Evolutionary conservation across 768 basidiomycete genomes (phyloP).

Genomic region (Xerocomus potaroensis): DNA sequence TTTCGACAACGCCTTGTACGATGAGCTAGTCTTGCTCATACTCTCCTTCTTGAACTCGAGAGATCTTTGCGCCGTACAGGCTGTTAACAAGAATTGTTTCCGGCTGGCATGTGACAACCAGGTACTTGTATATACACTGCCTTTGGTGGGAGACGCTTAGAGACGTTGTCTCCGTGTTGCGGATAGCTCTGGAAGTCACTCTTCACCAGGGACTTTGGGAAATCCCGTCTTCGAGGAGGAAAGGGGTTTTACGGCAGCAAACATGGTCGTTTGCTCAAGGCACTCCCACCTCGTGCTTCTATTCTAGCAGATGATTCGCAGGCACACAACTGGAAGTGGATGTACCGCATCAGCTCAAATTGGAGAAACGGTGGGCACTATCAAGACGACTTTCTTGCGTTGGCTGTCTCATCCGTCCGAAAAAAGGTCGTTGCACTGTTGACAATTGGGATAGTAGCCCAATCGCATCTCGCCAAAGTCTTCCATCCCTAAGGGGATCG

Average conservation of each 20-base stretch:
- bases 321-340: conserved; percentile 71
- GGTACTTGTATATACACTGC: conserved; percentile 32
- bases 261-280: conserved; percentile 56
- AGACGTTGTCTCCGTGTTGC: conserved; percentile 2
- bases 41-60: conserved; percentile 65
- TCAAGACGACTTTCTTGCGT: conserved; percentile 8
- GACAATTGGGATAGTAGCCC: conserved; percentile 27
- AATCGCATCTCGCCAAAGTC: conserved; percentile 1
- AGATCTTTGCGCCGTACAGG: conserved; percentile 65
- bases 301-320: conserved; percentile 25
- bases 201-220: conserved; percentile 62
- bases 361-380: conserved; percentile 65
- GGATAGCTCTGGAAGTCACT: conserved; percentile 62
- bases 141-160: conserved; percentile 8
- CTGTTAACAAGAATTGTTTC: conserved; percentile 61
- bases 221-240: conserved; percentile 61
- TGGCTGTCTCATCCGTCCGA: conserved; percentile 19
- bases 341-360: conserved; percentile 81
- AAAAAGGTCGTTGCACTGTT: conserved; percentile 62
- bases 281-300: conserved; percentile 50
- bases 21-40: conserved; percentile 70
- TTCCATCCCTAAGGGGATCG: neutral
- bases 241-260: conserved; percentile 54
- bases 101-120: conserved; percentile 66
- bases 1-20: conserved; percentile 60